A percentile compares a stretch with the other conserved stretches of the same genome.
Evolutionary conservation across 1,284 basidiomycete species (phyloP).

Genomic region (Cronartium ribicola): DNA sequence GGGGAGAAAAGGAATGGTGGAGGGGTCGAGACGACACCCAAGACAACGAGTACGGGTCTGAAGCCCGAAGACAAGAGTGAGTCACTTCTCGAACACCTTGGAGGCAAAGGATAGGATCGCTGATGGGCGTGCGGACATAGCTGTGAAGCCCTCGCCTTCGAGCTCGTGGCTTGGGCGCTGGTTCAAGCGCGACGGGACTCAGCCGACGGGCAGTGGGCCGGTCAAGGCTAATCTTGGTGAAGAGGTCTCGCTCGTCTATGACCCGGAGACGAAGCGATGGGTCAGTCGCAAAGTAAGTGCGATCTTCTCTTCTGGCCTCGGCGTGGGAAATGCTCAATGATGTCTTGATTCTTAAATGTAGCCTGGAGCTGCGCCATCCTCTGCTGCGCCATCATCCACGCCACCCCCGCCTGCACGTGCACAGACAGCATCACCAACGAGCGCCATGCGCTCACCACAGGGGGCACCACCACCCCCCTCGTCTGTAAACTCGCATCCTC

Average conservation of each 20-base stretch:
- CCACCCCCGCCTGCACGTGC: constrained; percentile 60
- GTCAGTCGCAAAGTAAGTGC: constrained; percentile 79
- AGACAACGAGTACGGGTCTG: not conserved
- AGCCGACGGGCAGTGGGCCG: constrained; percentile 59
- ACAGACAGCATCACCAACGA: constrained; percentile 72
- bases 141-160: constrained; percentile 46
- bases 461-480: not conserved
- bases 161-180: constrained; percentile 70
- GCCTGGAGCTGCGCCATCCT: constrained; percentile 57
- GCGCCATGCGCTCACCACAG: constrained; percentile 47
- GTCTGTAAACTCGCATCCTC: too few species aligned
- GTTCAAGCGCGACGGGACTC: constrained; percentile 53
- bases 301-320: constrained; percentile 3
- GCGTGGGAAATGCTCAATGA: not conserved
- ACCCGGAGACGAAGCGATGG: constrained; percentile 91
- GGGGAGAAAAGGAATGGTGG: not conserved
- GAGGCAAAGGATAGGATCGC: not conserved
- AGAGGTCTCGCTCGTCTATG: constrained; percentile 85
- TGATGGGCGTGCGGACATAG: constrained; percentile 27
- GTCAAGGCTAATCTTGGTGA: constrained; percentile 89
- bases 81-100: not conserved
- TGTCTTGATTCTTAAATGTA: constrained; percentile 5
- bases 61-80: constrained; percentile 1
- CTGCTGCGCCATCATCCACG: constrained; percentile 54
- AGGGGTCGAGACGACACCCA: not conserved